Percentiles rank a stretch among this genome's conserved stretches.
Conservation (phyloP, 2,329 filamentous ascomycete species). For the Basipetospora chlamydospora region DNA sequence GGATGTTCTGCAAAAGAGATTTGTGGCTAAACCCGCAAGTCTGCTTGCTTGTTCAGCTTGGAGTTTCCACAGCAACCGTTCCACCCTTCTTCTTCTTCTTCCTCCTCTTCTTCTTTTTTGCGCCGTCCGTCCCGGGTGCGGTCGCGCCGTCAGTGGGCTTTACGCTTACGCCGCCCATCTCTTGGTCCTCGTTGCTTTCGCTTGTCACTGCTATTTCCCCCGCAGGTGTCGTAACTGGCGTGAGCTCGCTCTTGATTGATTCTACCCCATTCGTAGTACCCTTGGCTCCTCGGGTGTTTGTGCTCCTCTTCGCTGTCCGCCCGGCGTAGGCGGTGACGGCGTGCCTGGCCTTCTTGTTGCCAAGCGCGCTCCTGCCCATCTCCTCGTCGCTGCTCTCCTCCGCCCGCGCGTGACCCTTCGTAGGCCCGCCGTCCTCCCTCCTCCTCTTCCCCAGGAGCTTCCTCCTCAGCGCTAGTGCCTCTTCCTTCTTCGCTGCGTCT, state of each 20-base stretch:
- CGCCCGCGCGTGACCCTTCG: conserved; percentile 10
- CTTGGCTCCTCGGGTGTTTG: background rate
- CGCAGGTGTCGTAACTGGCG: too few species aligned
- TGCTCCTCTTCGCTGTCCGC: background rate
- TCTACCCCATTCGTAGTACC: background rate
- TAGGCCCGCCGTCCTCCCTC: conserved; percentile 6
- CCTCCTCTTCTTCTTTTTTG: conserved; percentile 14
- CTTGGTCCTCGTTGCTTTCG: background rate
- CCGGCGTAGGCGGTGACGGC: background rate
- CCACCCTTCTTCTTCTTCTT: conserved; percentile 10
- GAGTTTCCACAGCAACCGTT: conserved; percentile 6
- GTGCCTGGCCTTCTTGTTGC: conserved; percentile 18
- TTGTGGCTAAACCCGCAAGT: too few species aligned
- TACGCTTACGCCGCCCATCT: background rate
- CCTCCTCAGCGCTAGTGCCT: conserved; percentile 18
- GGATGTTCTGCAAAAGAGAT: too few species aligned
- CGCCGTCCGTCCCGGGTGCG: background rate
- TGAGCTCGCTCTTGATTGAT: background rate
- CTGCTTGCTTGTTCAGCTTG: too few species aligned
- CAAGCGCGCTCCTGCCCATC: conserved; percentile 21
- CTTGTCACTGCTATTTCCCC: background rate
- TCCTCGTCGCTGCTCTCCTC: conserved; percentile 19
- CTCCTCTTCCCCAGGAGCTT: conserved; percentile 14
- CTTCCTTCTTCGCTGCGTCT: conserved; percentile 11
- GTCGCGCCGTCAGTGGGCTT: background rate